Base-by-base conservation (phyloP, 2,329 filamentous ascomycete species). In the Colletotrichum sp. region DNA sequence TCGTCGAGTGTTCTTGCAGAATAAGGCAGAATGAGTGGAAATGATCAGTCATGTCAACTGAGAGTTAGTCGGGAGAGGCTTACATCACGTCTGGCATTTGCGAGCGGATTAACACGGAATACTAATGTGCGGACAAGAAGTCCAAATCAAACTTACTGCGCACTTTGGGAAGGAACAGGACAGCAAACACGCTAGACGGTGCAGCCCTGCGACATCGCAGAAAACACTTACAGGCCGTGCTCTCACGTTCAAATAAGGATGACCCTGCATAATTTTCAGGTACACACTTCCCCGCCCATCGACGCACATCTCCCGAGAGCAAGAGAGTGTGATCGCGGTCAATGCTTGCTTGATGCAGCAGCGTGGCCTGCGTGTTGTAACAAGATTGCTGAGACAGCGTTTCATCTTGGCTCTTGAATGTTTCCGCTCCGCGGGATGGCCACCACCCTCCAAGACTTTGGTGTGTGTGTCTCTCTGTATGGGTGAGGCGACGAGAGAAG, bases 321-420 rank as follows among this genome's bases (percentile, higher is more conserved):
- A 28, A 34, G 57, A 24, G 57, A 59, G 70, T 72, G 55, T 75
- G 44, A 39, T 69, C 32, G 70, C 59, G 74, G 74, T 39, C 70
- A 57, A 69, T 73, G 74, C 74, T 69, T 74, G 39, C 74, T 69
- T 74, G 39, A 65, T 75, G 74, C 70, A 69, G 64, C 70, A 65
- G 59, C 24, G 18, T 67, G 48, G 55, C 34, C 62, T 64, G 64
- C 28, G 55, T 74, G 57, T 68, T 75, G 70, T 74, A 65, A 66
- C 74, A 75, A 36, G 26, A 32, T 60, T 73, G 74, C 74, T 73
- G 59, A 60, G 74, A 73, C 70, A 28, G 48, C 59, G 74, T 75
- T 75, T 75, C 74, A 75, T 65, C 74, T 68, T 75, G 32, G 70
- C 44, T 65, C 57, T 36, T 52, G 24, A 36, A 73, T 73, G 74